Evolutionary conservation across 2,329 filamentous ascomycete species (phyloP), one percentile per base, ranked within the genome.

Genomic region (Fulvia fulva): DNA sequence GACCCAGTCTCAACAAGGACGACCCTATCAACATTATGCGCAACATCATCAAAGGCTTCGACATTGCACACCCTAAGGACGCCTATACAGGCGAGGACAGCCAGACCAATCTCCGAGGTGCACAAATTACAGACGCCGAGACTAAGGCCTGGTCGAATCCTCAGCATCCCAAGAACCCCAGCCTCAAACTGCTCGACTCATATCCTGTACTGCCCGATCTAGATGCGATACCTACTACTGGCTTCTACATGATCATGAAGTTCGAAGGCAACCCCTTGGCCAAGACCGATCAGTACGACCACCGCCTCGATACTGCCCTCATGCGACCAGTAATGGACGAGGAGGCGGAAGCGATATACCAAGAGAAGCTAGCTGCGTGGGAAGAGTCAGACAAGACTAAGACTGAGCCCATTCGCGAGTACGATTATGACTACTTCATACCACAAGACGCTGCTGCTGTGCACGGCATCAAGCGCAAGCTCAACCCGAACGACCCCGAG

Each of bases 31-130:
- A 85, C 65, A 81, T 87, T 66, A 79, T 84, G 64, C 79, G 83
- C 62, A 80, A 83, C 62, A 81, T 86, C 51, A 73, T 82, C 59
- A 87, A 87, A 67, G 83, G 83, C 56, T 87, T 87, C 70, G 83
- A 87, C 68, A 76, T 87, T 56, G 84, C 84, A 12, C 84, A 87
- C 37, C 84, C 84, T 12, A 79, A 85, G 63, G 58, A 87, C 80
- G 71, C 86, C 76, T 77, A 89, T 87, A 79, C 84, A 80, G 79
- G 85, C 75, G 76, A 87, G 81, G 82, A 90, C 85, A 80, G 77
- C 21, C 71, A 74, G 2, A 77, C 77, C 37, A 79, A 77, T 22
- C 74, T 86, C 30, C 78, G 80, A 47, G 82, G 81, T 34, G 79
- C 83, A 46, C 75, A 79, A 22, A 72, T 80, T 22, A 80, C 80